A percentile compares a stretch with the other conserved stretches of the same genome.
Conservation (phyloP, 768 basidiomycete species). For the Suillus ampliporus region DNA sequence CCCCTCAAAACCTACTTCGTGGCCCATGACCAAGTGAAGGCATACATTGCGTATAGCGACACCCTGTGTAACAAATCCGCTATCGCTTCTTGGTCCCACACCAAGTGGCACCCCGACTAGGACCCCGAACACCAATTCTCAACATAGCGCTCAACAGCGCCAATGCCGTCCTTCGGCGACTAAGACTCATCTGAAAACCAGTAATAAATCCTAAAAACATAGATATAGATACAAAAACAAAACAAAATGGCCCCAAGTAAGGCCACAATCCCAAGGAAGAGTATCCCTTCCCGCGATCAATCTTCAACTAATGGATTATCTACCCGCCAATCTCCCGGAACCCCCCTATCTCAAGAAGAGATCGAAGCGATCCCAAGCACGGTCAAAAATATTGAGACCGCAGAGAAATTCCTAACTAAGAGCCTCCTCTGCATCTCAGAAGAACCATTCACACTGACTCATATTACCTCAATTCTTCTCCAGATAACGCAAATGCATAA, state of each 20-base stretch:
- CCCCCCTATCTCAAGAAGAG: not conserved
- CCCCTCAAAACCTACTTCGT: too few relatives aligned
- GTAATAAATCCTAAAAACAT: not conserved
- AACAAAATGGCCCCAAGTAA: not conserved
- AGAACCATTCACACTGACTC: not conserved
- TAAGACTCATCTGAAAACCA: not conserved
- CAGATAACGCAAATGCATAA: not conserved
- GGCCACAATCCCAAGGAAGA: not conserved
- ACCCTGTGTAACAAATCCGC: too few relatives aligned
- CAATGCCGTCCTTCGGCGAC: not conserved
- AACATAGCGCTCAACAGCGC: not conserved
- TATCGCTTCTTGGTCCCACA: slow-evolving; percentile 11
- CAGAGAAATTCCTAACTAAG: not conserved
- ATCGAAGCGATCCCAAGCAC: not conserved
- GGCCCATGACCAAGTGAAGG: too few relatives aligned
- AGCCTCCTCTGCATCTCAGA: not conserved
- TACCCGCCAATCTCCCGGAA: not conserved
- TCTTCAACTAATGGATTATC: not conserved
- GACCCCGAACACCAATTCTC: slow-evolving; percentile 6
- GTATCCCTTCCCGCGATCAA: too few relatives aligned
- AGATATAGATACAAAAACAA: not conserved
- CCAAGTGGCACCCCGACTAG: slow-evolving; percentile 12
- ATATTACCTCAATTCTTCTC: not conserved
- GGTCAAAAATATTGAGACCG: not conserved
- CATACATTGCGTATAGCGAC: too few relatives aligned